These are phyloP conservation scores for Neoboletus subvelutipes DNA, from an alignment of 768 basidiomycete species.

Conservation along the genomic window DNA sequence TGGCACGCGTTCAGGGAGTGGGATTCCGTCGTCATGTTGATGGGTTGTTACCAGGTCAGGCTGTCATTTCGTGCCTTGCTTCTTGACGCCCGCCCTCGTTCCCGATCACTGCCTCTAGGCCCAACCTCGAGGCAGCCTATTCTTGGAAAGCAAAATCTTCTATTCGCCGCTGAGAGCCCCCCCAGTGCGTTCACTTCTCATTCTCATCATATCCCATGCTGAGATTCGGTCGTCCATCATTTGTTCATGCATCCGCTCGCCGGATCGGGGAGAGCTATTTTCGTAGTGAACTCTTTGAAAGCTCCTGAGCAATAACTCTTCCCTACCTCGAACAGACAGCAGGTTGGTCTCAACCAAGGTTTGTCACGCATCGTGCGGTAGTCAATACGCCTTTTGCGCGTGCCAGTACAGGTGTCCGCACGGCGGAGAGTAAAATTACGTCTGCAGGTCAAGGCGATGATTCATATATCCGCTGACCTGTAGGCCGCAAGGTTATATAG, in stretches of 20 bases:
- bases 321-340: not conserved
- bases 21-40: not conserved
- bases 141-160: not conserved
- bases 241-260: not conserved
- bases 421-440: not conserved
- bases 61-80: not conserved
- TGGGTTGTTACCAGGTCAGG: not conserved
- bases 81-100: not conserved
- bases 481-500: conserved; percentile 12
- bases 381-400: not conserved
- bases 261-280: not conserved
- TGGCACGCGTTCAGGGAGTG: not conserved
- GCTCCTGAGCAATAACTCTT: not conserved
- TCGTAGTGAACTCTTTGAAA: not conserved
- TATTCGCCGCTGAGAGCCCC: too few species aligned
- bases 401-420: not conserved
- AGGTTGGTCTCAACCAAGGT: not conserved
- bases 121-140: too few species aligned
- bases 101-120: too few species aligned
- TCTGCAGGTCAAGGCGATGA: conserved; percentile 16
- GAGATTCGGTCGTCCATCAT: too few species aligned
- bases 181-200: too few species aligned
- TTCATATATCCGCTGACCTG: conserved; percentile 7
- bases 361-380: not conserved
- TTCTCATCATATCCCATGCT: too few species aligned